Conservation (phyloP, 2,329 filamentous ascomycete genomes). For the Paraphaeosphaeria sporulosa region DNA sequence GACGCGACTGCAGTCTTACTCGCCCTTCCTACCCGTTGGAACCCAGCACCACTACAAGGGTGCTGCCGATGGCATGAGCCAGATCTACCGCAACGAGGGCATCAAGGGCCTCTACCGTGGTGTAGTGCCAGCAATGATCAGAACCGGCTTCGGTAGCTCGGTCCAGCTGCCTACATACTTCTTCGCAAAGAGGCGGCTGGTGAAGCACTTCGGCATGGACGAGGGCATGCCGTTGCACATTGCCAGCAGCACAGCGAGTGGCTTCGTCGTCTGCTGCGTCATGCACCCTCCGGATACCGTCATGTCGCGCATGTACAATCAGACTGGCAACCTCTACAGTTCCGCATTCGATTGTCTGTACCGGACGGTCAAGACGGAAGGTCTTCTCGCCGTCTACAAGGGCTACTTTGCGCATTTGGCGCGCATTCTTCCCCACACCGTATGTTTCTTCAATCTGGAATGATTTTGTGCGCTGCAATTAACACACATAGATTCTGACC, state of each 20-base stretch:
- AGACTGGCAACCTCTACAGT: constrained; percentile 95
- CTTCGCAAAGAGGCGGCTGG: constrained; percentile 87
- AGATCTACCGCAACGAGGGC: constrained; percentile 82
- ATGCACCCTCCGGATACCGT: constrained; percentile 99
- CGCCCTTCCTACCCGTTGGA: constrained; percentile 89
- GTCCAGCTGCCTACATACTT: constrained; percentile 98
- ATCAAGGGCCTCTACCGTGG: constrained; percentile 85
- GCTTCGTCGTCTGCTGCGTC: constrained; percentile 94
- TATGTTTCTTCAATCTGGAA: constrained; percentile 43
- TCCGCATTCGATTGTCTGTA: constrained; percentile 90
- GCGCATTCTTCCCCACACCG: constrained; percentile 91
- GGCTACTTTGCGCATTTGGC: constrained; percentile 95
- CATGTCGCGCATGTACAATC: constrained; percentile 99
- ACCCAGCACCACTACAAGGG: constrained; percentile 95
- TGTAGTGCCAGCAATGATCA: constrained; percentile 90
- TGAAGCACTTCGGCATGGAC: constrained; percentile 84
- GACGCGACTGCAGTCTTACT: constrained; percentile 92
- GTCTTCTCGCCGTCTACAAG: constrained; percentile 93
- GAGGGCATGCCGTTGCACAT: constrained; percentile 91
- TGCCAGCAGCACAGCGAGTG: constrained; percentile 85
- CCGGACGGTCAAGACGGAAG: constrained; percentile 92
- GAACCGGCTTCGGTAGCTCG: constrained; percentile 93
- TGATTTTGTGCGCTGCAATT: constrained; percentile 14
- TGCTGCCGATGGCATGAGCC: constrained; percentile 79
- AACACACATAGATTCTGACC: constrained; percentile 72